These are phyloP conservation scores for Penicillium oxalicum DNA, from an alignment of 2,329 filamentous ascomycete genomes.

Conservation along the genomic window DNA sequence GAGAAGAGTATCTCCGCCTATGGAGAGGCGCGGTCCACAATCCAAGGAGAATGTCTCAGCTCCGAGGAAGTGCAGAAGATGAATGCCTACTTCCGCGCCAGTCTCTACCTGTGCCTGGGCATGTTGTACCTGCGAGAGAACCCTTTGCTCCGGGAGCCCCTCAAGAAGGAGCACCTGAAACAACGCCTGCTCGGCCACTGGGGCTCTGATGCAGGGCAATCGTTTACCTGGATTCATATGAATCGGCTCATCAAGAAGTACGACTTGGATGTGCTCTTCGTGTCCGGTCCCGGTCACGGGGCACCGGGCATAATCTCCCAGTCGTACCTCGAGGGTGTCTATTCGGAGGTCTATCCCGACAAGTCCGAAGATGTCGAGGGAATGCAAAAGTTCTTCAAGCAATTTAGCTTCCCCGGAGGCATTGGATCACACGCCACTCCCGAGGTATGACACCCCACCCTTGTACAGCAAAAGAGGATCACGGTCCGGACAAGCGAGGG, in stretches of 20 bases:
- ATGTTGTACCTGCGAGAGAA: conserved; percentile 77
- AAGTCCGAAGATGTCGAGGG: conserved; percentile 64
- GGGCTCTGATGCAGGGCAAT: conserved; percentile 73
- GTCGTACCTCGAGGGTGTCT: conserved; percentile 70
- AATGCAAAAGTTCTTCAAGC: conserved; percentile 71
- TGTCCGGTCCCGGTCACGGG: conserved; percentile 72
- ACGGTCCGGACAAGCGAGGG: neutral
- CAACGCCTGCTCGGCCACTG: conserved; percentile 69
- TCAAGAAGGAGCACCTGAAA: conserved; percentile 67
- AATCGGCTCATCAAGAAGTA: conserved; percentile 78
- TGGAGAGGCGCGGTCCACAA: conserved; percentile 59
- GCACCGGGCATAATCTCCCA: conserved; percentile 71
- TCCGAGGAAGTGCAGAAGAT: conserved; percentile 62
- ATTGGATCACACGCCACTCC: conserved; percentile 73
- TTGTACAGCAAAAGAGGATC: too few relatives aligned
- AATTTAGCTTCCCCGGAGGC: conserved; percentile 75
- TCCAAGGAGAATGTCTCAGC: conserved; percentile 57
- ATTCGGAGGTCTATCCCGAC: conserved; percentile 70
- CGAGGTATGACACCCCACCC: conserved; percentile 37
- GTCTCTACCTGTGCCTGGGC: conserved; percentile 67
- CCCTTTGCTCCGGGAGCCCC: conserved; percentile 62
- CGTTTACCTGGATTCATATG: conserved; percentile 77
- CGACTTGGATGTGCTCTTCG: conserved; percentile 64
- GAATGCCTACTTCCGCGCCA: conserved; percentile 68
- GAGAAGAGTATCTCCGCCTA: conserved; percentile 58